A percentile compares a stretch with the other conserved stretches of the same genome.
Evolutionary conservation across 2,329 filamentous ascomycete species (phyloP).

Genomic region (Diaporthe citriasiana): DNA sequence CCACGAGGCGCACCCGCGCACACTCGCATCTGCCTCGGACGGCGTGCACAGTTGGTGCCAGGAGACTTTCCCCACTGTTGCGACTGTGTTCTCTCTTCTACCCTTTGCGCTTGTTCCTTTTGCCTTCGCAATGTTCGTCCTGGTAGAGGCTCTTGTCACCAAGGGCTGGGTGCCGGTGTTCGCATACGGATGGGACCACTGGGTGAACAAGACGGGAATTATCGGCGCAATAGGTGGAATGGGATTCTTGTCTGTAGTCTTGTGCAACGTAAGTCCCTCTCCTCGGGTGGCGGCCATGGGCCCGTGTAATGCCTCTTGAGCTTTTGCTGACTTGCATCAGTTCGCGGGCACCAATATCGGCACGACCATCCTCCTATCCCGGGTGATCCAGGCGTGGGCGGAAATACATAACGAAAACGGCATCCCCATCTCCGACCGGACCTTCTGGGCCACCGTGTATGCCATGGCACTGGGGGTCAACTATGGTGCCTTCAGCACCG

Average conservation of each 20-base stretch:
- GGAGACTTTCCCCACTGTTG: slow-evolving; percentile 79
- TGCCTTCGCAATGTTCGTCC: slow-evolving; percentile 80
- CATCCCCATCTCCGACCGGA: slow-evolving; percentile 70
- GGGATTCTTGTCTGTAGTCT: slow-evolving; percentile 78
- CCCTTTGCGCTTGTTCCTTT: slow-evolving; percentile 79
- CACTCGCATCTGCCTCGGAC: slow-evolving; percentile 64
- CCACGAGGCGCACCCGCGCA: slow-evolving; percentile 51
- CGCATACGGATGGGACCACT: slow-evolving; percentile 80
- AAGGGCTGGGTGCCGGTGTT: slow-evolving; percentile 83
- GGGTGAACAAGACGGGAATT: slow-evolving; percentile 78
- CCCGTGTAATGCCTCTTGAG: not conserved
- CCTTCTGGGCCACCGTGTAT: slow-evolving; percentile 82
- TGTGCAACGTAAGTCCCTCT: slow-evolving; percentile 75
- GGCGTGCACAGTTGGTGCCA: slow-evolving; percentile 70
- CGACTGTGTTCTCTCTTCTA: slow-evolving; percentile 74
- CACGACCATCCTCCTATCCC: slow-evolving; percentile 79
- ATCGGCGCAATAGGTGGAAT: slow-evolving; percentile 79
- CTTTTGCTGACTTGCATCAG: slow-evolving; percentile 55
- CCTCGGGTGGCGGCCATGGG: not conserved
- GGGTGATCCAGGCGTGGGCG: slow-evolving; percentile 78
- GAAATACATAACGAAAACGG: slow-evolving; percentile 65
- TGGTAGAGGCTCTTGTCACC: slow-evolving; percentile 79
- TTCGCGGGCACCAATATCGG: slow-evolving; percentile 85
- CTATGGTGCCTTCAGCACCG: slow-evolving; percentile 80
- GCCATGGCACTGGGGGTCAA: slow-evolving; percentile 82